phyloP scores from a whole-genome alignment of 2,329 filamentous ascomycete genomes.

The Endothia cerciana region DNA sequence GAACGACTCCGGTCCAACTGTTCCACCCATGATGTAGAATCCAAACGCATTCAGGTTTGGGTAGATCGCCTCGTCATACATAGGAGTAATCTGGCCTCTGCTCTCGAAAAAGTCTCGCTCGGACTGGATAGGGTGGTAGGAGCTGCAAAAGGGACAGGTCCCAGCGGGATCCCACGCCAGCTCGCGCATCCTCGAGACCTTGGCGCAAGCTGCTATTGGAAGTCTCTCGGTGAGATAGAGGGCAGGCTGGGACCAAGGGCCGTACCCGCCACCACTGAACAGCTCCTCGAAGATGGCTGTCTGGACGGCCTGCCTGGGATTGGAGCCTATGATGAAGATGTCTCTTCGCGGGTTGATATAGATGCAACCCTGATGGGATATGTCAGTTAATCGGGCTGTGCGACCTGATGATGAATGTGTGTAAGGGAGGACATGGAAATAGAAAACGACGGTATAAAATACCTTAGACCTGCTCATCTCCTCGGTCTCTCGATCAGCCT shows the following conservation, averaged over 20 bases:
- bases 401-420: neutral
- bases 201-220: neutral
- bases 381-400: neutral
- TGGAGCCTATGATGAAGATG: constrained; percentile 13
- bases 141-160: constrained; percentile 4
- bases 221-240: constrained; percentile 12
- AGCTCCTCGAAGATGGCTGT: neutral
- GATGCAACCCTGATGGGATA: constrained; percentile 7
- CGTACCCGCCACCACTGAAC: neutral
- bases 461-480: neutral
- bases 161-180: constrained; percentile 16
- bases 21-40: constrained; percentile 7
- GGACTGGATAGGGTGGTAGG: neutral
- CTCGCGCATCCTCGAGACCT: constrained; percentile 15
- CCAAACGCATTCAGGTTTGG: neutral
- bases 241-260: constrained; percentile 6
- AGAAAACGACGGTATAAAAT: neutral
- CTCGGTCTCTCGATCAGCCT: neutral
- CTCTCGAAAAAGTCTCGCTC: neutral
- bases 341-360: constrained; percentile 16
- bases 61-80: neutral
- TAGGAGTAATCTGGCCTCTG: neutral
- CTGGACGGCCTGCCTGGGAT: constrained; percentile 2
- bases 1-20: neutral
- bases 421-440: neutral